These are phyloP conservation scores for Neotropicomus parvogracilis DNA, from an alignment of 1,284 basidiomycete species.

Conservation along the genomic window DNA sequence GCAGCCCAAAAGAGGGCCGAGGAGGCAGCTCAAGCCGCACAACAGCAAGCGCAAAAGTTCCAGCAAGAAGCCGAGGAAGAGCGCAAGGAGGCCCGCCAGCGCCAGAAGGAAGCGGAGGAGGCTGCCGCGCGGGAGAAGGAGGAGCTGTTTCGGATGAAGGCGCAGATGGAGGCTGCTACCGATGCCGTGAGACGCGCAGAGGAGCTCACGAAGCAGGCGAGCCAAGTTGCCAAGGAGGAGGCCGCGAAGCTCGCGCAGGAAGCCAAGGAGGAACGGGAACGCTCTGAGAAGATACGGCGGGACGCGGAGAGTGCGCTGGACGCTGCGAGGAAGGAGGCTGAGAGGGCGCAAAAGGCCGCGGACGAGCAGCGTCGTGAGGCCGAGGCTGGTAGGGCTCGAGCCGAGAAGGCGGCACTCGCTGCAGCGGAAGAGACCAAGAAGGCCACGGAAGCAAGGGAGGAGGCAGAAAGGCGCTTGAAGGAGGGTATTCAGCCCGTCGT, in stretches of 20 bases:
- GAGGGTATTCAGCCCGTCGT: too few species aligned
- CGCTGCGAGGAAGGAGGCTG: constrained; percentile 9
- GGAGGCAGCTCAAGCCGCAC: background rate
- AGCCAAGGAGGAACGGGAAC: constrained; percentile 10
- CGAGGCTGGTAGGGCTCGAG: constrained; percentile 2
- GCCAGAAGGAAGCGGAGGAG: background rate
- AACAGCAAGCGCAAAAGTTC: background rate
- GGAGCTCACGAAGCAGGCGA: background rate
- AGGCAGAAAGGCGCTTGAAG: background rate
- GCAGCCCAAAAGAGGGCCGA: background rate
- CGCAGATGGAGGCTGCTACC: background rate
- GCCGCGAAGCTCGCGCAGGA: constrained; percentile 2
- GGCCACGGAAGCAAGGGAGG: background rate
- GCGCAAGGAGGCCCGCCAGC: background rate
- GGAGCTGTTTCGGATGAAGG: background rate
- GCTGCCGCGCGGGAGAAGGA: background rate
- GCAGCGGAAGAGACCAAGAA: background rate
- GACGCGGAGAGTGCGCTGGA: constrained; percentile 9
- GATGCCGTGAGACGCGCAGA: background rate
- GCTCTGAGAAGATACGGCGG: constrained; percentile 6
- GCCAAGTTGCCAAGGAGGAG: background rate
- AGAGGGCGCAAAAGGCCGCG: constrained; percentile 1
- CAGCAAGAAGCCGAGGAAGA: background rate
- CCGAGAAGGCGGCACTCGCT: background rate
- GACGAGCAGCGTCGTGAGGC: constrained; percentile 12